Evolutionary conservation across 495 filamentous ascomycete genomes (phyloP).

Genomic region (Friedmanniomyces simplex): DNA sequence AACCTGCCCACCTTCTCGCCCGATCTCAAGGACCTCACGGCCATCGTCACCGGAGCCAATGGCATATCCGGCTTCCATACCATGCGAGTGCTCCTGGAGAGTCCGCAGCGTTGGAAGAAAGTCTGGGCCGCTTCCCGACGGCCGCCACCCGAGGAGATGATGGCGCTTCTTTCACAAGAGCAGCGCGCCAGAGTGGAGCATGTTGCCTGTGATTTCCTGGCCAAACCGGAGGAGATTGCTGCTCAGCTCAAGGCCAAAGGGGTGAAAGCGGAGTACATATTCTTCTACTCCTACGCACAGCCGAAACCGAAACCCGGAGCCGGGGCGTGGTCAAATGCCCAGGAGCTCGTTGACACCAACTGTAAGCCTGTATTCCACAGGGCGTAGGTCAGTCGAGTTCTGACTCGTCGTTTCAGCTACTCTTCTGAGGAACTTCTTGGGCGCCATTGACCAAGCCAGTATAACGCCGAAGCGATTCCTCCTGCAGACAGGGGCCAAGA

Average conservation of each 20-base stretch:
- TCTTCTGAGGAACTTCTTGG: slow-evolving; percentile 39
- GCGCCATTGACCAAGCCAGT: slow-evolving; percentile 31
- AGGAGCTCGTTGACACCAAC: slow-evolving; percentile 34
- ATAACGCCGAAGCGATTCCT: slow-evolving; percentile 39
- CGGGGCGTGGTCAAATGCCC: slow-evolving; percentile 39
- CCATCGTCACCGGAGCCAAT: slow-evolving; percentile 44
- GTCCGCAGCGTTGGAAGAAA: slow-evolving; percentile 39
- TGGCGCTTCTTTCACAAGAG: slow-evolving; percentile 22
- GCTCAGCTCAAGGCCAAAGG: slow-evolving; percentile 27
- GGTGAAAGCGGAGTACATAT: slow-evolving; percentile 38
- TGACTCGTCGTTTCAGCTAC: background rate
- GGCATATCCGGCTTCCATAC: slow-evolving; percentile 43
- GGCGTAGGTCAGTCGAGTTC: background rate
- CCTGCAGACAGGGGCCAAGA: slow-evolving; percentile 32
- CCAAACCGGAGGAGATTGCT: slow-evolving; percentile 31
- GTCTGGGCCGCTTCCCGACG: slow-evolving; percentile 41
- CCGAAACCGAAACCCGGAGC: slow-evolving; percentile 31
- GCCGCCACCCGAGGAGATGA: slow-evolving; percentile 26
- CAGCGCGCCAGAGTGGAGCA: slow-evolving; percentile 33
- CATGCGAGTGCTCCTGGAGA: slow-evolving; percentile 35
- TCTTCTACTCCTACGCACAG: slow-evolving; percentile 47
- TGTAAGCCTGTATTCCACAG: background rate
- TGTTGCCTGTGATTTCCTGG: slow-evolving; percentile 39
- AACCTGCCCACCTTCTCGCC: slow-evolving; percentile 37
- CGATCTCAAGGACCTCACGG: slow-evolving; percentile 34